Base-by-base conservation (phyloP, 176 grass and related monocot genomes). In the Lolium multiflorum region DNA sequence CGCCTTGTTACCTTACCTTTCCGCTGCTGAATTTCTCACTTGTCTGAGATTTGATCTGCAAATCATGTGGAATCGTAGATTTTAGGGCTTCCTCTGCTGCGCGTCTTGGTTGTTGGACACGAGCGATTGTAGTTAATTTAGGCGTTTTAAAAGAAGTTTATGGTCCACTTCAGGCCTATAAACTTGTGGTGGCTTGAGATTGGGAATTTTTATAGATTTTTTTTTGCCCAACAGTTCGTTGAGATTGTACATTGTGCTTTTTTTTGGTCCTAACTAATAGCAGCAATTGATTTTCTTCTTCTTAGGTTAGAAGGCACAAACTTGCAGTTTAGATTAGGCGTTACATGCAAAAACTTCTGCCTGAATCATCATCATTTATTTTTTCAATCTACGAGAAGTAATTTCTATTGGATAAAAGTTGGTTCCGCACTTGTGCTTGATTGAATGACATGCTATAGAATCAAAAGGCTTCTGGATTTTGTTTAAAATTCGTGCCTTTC, bases 201-300 rank as follows among this genome's bases (percentile, higher is more conserved):
- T 76, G 59, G 18, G 12, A 25, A 74, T 47, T 18, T 43, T 43
- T 43, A 43, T 43, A 43, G 41, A 43, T 43, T 5, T 5, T 47
- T 83, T 41, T 21, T 7, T 48, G 8, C 24, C 17, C 22, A 50
- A 9, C 2, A 2, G 14, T 14, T 22, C 81, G 20, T 25, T 5
- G 50, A 74, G 81, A 3, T 31, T 83, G 52, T 14, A 9, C 52
- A 47, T 47, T 72, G 15, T 73, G 49, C 51, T 71, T 58, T 84
- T 2, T 84, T 43, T 43, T 55, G 14, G n/a, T 79, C 75, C 39
- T 81, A 41, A 11, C 21, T 75, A 62, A 51, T 61, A 12, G 21
- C 28, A 11, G 9, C 38, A 47, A 69, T 9, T 82, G 18, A 20
- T 57, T 43, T 43, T 28, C 6, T 44, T 76, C 5, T 82, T 14